Evolutionary conservation across 2,329 filamentous ascomycete genomes (phyloP).

Genomic region (Pseudogymnoascus pannorum): DNA sequence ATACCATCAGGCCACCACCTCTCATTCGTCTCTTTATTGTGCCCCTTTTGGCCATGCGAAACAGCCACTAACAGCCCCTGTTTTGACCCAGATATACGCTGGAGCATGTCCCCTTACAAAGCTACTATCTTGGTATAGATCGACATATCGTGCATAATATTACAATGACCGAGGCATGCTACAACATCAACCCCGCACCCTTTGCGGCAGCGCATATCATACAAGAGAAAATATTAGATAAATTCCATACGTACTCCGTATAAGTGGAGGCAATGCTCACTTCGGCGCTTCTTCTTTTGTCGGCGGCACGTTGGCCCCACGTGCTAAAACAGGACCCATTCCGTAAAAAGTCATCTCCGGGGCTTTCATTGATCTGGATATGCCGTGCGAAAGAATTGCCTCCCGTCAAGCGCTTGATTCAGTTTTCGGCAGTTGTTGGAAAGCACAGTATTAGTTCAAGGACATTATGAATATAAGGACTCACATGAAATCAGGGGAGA

Average conservation of each 20-base stretch:
- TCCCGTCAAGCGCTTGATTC: not conserved
- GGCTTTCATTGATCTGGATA: not conserved
- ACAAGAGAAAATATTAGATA: not conserved
- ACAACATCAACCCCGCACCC: not conserved
- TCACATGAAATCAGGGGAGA: not conserved
- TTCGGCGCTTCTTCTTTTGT: not conserved
- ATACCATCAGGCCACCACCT: not conserved
- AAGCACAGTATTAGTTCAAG: not conserved
- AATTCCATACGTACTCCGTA: not conserved
- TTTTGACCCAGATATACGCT: not conserved
- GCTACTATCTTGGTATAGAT: not conserved
- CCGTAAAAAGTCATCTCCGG: not conserved
- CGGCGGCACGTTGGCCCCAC: not conserved
- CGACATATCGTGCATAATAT: not conserved
- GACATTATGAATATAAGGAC: not conserved
- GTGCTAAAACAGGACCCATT: not conserved
- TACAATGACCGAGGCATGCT: not conserved
- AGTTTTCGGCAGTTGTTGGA: not conserved
- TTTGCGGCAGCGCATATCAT: not conserved
- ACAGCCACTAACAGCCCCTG: not conserved
- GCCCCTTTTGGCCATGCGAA: not conserved
- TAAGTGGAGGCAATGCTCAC: not conserved
- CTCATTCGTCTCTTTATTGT: not conserved
- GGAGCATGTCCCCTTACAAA: not conserved
- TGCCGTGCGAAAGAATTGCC: not conserved